A percentile compares a stretch with the other conserved stretches of the same genome.
Evolutionary conservation across 2,329 filamentous ascomycete species (phyloP).

Genomic region (Botrytis deweyae): DNA sequence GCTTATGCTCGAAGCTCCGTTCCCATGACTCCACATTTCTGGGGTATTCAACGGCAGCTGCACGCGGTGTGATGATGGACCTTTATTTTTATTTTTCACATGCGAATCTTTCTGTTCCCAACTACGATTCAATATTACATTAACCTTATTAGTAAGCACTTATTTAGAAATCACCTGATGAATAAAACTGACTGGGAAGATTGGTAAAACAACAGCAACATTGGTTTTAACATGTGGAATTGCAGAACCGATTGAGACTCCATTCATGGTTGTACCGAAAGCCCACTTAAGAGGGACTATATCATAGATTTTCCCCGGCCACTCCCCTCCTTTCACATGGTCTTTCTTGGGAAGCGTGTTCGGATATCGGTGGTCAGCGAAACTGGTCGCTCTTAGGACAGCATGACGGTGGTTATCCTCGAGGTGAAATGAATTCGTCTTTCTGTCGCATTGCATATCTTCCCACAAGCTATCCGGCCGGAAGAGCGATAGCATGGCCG

Average conservation of each 20-base stretch:
- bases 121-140: too few species aligned
- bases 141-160: too few species aligned
- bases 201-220: too few species aligned
- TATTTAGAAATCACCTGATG: too few species aligned
- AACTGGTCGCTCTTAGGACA: neutral
- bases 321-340: neutral
- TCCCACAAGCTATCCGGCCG: neutral
- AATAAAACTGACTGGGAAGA: too few species aligned
- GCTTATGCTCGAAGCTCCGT: neutral
- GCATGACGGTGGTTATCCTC: neutral
- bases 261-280: neutral
- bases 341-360: neutral
- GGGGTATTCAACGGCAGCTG: conserved; percentile 9
- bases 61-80: conserved; percentile 10
- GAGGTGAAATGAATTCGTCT: neutral
- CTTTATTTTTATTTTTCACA: neutral
- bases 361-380: neutral
- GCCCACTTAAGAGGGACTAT: neutral
- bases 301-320: neutral
- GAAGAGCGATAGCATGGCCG: neutral
- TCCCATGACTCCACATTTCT: conserved; percentile 22
- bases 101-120: conserved; percentile 2
- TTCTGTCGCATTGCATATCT: neutral
- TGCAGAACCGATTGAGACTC: too few species aligned
- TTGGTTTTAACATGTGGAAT: too few species aligned